phyloP scores from a whole-genome alignment of 2,329 filamentous ascomycete species.

The Ceratocystis lukuohia region DNA sequence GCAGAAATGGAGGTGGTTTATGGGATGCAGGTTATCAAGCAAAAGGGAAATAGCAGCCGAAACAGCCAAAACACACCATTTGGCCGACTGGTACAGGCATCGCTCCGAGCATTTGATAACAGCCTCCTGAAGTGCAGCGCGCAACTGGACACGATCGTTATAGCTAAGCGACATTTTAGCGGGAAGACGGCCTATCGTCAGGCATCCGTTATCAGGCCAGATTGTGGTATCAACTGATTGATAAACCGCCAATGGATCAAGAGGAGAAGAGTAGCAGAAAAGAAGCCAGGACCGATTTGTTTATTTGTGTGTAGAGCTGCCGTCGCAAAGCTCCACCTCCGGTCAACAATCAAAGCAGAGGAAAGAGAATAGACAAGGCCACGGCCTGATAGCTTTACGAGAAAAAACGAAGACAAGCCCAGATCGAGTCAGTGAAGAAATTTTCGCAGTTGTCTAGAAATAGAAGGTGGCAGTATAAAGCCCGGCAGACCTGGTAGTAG shows the following conservation, averaged over 20 bases:
- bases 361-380: background rate
- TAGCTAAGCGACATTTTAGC: conserved; percentile 15
- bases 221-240: background rate
- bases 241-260: background rate
- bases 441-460: background rate
- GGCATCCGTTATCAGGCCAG: background rate
- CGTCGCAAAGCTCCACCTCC: background rate
- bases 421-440: background rate
- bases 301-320: background rate
- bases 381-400: background rate
- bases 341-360: background rate
- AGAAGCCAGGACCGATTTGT: background rate
- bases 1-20: background rate
- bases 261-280: background rate
- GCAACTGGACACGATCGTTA: conserved; percentile 24
- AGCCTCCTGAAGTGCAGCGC: conserved; percentile 66
- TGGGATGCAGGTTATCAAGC: conserved; percentile 15
- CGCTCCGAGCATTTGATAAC: conserved; percentile 85
- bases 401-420: background rate
- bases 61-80: conserved; percentile 55
- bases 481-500: background rate
- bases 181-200: background rate
- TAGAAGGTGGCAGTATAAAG: background rate
- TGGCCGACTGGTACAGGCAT: conserved; percentile 89
- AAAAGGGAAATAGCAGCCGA: conserved; percentile 13